These are phyloP conservation scores for Carnegiea gigantea DNA, from an alignment of 179 eudicot species.

Conservation along the genomic window DNA sequence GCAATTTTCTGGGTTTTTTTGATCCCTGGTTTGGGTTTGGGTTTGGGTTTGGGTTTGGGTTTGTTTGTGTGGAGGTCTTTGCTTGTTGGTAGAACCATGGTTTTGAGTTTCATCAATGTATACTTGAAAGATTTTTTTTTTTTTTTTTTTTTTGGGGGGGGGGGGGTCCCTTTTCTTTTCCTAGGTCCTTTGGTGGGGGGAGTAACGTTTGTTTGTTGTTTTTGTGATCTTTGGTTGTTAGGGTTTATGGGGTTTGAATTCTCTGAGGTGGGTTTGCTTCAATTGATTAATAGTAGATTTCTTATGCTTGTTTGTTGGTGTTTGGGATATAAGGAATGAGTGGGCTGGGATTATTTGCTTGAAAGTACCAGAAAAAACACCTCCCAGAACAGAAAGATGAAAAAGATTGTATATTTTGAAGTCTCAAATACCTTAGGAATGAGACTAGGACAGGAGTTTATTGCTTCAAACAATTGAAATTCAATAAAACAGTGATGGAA, in stretches of 20 bases:
- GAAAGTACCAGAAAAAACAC: background rate
- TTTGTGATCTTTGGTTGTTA: background rate
- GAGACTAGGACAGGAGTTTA: background rate
- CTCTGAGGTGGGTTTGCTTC: background rate
- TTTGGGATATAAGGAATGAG: background rate
- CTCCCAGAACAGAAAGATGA: background rate
- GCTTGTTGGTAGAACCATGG: background rate
- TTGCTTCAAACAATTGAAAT: background rate
- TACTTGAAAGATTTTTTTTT: constrained; percentile 2
- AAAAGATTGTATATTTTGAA: background rate
- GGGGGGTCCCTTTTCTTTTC: background rate
- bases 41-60: background rate
- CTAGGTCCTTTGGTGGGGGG: background rate
- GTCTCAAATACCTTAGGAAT: background rate
- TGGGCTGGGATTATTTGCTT: constrained; percentile 1
- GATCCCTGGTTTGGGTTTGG: background rate
- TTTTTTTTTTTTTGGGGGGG: background rate
- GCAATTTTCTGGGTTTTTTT: background rate
- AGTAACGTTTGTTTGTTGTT: background rate
- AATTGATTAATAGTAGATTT: background rate
- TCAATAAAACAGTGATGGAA: constrained; percentile 23
- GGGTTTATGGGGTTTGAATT: background rate
- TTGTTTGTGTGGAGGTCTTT: background rate
- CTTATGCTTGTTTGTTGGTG: background rate
- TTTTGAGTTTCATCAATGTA: background rate